Percentiles rank a stretch among this genome's conserved stretches.
phyloP scores from a whole-genome alignment of 164 flowering plant species.

The Nymphaea thermarum region DNA sequence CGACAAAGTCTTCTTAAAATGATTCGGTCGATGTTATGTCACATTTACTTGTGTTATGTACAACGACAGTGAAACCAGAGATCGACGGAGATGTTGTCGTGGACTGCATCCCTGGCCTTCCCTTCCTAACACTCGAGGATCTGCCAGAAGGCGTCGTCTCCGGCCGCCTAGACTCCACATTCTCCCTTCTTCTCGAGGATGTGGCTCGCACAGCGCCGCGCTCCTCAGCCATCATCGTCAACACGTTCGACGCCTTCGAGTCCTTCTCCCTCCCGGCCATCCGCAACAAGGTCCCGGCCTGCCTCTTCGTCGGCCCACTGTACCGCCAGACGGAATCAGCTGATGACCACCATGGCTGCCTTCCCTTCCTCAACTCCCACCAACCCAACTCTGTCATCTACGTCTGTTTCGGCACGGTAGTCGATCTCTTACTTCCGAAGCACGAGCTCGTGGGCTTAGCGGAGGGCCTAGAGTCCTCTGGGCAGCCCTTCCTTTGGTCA shows the following conservation, averaged over 20 bases:
- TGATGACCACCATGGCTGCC: conserved; percentile 21
- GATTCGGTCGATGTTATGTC: too few relatives aligned
- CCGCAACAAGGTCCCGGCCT: conserved; percentile 13
- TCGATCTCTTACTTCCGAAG: conserved; percentile 5
- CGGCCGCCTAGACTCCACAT: conserved; percentile 23
- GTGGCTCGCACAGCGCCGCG: conserved; percentile 25
- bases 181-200: conserved; percentile 23
- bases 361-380: conserved; percentile 33
- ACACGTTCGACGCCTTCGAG: conserved; percentile 41
- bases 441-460: conserved; percentile 20
- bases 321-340: neutral
- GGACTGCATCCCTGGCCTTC: conserved; percentile 26
- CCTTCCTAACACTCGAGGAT: conserved; percentile 18
- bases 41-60: neutral
- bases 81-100: neutral
- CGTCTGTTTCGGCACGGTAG: conserved; percentile 42
- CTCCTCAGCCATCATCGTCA: conserved; percentile 26
- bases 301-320: conserved; percentile 37
- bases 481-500: conserved; percentile 18
- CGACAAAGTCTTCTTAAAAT: too few relatives aligned
- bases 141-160: conserved; percentile 31
- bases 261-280: conserved; percentile 13
- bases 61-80: neutral
- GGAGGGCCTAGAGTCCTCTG: conserved; percentile 19
- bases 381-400: conserved; percentile 31